Percentiles rank a stretch among this genome's conserved stretches.
phyloP scores from a whole-genome alignment of 805 yeast species.

The Candida lessepsii region DNA sequence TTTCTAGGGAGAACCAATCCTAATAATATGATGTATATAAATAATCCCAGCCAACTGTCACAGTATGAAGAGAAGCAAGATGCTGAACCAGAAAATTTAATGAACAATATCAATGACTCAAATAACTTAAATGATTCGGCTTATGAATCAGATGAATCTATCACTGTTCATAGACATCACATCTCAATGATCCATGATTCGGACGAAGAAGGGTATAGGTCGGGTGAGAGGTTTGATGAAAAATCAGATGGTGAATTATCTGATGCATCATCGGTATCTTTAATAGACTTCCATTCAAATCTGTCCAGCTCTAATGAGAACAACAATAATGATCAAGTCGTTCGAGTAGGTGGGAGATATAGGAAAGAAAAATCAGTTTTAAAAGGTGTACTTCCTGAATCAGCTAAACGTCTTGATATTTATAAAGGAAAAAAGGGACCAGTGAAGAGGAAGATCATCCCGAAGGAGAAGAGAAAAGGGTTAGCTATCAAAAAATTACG shows the following conservation, averaged over 20 bases:
- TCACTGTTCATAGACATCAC: no score
- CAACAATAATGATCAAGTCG: slow-evolving; percentile 12
- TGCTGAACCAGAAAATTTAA: background rate
- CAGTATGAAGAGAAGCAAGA: slow-evolving; percentile 3
- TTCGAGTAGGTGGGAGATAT: slow-evolving; percentile 26
- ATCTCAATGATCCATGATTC: no score
- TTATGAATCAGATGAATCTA: slow-evolving; percentile 11
- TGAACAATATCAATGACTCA: background rate
- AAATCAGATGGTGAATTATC: slow-evolving; percentile 2
- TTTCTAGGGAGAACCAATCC: slow-evolving; percentile 27
- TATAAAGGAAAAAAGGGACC: slow-evolving; percentile 17
- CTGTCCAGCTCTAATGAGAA: background rate
- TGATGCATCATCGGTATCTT: background rate
- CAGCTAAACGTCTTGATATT: slow-evolving; percentile 32
- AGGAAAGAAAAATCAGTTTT: slow-evolving; percentile 30
- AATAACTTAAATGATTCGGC: no score
- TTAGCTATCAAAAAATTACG: slow-evolving; percentile 30
- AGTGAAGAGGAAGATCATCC: slow-evolving; percentile 3
- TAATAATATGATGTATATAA: slow-evolving; percentile 2
- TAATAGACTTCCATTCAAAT: background rate
- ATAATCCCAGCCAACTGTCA: slow-evolving; percentile 7
- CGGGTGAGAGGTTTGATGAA: background rate
- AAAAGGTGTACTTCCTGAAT: slow-evolving; percentile 40
- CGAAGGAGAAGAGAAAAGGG: slow-evolving; percentile 31
- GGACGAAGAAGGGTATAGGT: background rate